Evolutionary conservation across 352 stramenopile species (phyloP).

Genomic region (Blastocystis sp.): DNA sequence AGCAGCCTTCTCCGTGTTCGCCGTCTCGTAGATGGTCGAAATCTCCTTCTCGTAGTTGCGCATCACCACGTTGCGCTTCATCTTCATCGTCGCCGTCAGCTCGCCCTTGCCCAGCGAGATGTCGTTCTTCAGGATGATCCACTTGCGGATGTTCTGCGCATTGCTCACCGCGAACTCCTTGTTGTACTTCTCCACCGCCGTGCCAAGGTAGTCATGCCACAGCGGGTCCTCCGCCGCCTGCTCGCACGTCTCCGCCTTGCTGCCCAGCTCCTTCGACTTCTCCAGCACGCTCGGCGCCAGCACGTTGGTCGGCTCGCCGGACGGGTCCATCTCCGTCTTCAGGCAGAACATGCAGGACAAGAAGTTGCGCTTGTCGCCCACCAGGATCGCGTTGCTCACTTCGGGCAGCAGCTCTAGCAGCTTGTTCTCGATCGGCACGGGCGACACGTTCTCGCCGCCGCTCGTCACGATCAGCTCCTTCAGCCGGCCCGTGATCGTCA

Average conservation of each 20-base stretch:
- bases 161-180: slow-evolving; percentile 72
- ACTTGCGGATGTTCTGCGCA: slow-evolving; percentile 79
- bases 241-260: slow-evolving; percentile 77
- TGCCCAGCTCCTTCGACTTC: slow-evolving; percentile 78
- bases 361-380: slow-evolving; percentile 89
- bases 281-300: slow-evolving; percentile 78
- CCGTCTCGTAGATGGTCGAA: neutral
- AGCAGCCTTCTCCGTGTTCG: neutral
- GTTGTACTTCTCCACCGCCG: slow-evolving; percentile 70
- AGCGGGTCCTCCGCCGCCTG: slow-evolving; percentile 77
- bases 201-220: slow-evolving; percentile 78
- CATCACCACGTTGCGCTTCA: slow-evolving; percentile 86
- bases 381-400: slow-evolving; percentile 87
- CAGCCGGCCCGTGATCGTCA: slow-evolving; percentile 73
- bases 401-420: slow-evolving; percentile 83
- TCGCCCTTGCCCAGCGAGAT: slow-evolving; percentile 86
- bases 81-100: slow-evolving; percentile 91
- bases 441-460: slow-evolving; percentile 89
- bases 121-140: slow-evolving; percentile 81
- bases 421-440: slow-evolving; percentile 85
- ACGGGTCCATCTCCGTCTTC: slow-evolving; percentile 76
- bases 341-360: slow-evolving; percentile 83
- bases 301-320: slow-evolving; percentile 74
- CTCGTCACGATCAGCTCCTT: slow-evolving; percentile 81
- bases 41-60: slow-evolving; percentile 58